phyloP scores from a whole-genome alignment of 257 asterid genomes.

The Scutellaria galericulata region DNA sequence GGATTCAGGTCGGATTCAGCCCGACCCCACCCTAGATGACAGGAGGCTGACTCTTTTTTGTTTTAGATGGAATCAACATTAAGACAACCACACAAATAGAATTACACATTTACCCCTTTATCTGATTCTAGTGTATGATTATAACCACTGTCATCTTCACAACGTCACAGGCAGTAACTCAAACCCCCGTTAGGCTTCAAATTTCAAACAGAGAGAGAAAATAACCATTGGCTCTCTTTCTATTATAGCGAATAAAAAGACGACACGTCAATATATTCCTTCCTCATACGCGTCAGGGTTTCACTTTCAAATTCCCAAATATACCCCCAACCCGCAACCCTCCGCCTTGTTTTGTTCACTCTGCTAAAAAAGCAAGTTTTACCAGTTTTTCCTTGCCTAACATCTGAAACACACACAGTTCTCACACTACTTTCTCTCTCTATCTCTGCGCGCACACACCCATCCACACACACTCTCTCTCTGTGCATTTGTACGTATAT shows the following conservation, averaged over 20 bases:
- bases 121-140: neutral
- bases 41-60: too few species aligned
- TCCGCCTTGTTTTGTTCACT: constrained; percentile 11
- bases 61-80: too few species aligned
- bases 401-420: constrained; percentile 37
- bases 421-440: constrained; percentile 32
- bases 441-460: neutral
- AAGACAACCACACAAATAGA: neutral
- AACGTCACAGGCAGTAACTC: constrained; percentile 19
- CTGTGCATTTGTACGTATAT: constrained; percentile 16
- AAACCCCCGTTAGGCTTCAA: neutral
- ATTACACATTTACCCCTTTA: constrained; percentile 13
- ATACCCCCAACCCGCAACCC: constrained; percentile 30
- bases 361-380: constrained; percentile 20
- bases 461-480: neutral
- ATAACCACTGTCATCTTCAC: neutral
- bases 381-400: constrained; percentile 38
- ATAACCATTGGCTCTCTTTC: constrained; percentile 28
- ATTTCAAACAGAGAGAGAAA: constrained; percentile 9
- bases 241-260: constrained; percentile 4
- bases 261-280: constrained; percentile 36
- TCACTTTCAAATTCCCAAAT: constrained; percentile 18
- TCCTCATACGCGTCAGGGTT: constrained; percentile 32
- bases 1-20: too few species aligned
- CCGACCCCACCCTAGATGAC: too few species aligned